Evolutionary conservation across 2,329 filamentous ascomycete species (phyloP), one percentile per base, ranked within the genome.

Genomic region (Colletotrichum noveboracense): DNA sequence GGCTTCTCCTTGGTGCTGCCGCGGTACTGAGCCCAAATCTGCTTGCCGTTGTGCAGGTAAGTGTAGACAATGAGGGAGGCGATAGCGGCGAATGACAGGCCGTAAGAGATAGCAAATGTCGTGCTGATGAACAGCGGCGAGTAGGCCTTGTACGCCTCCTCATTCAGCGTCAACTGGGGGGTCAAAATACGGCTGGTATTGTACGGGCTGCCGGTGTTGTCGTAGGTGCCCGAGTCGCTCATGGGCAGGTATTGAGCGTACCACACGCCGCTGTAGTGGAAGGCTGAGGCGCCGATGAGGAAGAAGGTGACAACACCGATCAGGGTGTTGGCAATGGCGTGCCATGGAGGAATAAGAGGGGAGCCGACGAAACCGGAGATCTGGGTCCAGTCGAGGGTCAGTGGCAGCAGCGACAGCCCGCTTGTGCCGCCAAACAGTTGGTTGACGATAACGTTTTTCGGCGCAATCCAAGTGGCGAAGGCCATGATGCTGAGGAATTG

Each of bases 321-420:
- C 55, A 94, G 82, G 0, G 92, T 94, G 80, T 95, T 95, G 73
- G 91, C 93, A 77, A 95, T 95, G 10, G 93, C 93, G 81, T 93
- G 91, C 92, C 93, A 95, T 7, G 93, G 93, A 4, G 93, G 90
- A 66, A 94, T 93, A 48, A 95, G 84, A 24, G 93, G 93, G 12
- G 92, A 94, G 34, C 91, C 90, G 67, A 94, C 87, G 76, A 91
- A 95, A 62, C 93, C 94, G 5, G 92, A 89, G 68, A 95, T 89
- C 79, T 94, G 92, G 7, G 92, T 93, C 93, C 94, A 95, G 85
- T 95, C 94, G 80, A 95, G 94, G 0, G 93, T 95, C 36, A 95
- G 91, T 2, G 94, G 93, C 8, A 95, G 84, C 32, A 95, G 80
- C 0, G 92, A 94, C 5, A 95, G 77, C 0, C 94, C 94, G 0